A percentile compares a stretch with the other conserved stretches of the same genome.
Evolutionary conservation across 2,329 filamentous ascomycete genomes (phyloP).

Genomic region (Trichoderma pleuroti): DNA sequence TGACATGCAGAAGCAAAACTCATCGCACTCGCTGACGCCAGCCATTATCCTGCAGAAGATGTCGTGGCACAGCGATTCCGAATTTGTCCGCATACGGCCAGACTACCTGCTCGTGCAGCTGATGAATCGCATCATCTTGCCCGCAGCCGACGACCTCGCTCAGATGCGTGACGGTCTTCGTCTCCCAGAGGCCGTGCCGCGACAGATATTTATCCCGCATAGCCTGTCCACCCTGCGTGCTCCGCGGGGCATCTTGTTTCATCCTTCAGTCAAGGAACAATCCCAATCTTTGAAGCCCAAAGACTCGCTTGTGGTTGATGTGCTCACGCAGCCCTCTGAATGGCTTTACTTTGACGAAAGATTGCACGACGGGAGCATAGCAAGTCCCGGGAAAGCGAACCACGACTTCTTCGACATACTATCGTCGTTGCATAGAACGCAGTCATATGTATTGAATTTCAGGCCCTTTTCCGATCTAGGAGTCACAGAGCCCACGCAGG

Average conservation of each 20-base stretch:
- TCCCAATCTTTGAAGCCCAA: neutral
- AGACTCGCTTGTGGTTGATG: conserved; percentile 16
- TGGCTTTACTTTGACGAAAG: conserved; percentile 27
- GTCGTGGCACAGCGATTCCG: conserved; percentile 29
- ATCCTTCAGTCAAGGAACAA: conserved; percentile 16
- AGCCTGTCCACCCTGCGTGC: conserved; percentile 21
- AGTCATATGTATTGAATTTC: conserved; percentile 29
- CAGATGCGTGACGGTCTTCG: neutral
- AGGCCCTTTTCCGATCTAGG: conserved; percentile 24
- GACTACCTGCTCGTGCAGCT: conserved; percentile 26
- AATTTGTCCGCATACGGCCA: conserved; percentile 29
- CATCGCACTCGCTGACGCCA: conserved; percentile 18
- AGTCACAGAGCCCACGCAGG: conserved; percentile 21
- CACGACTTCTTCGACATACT: neutral
- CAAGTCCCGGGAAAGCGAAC: neutral
- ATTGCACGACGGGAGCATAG: neutral
- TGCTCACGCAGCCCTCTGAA: conserved; percentile 28
- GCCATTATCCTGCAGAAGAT: conserved; percentile 30
- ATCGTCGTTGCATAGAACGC: neutral
- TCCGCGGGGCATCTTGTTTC: conserved; percentile 28
- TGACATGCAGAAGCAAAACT: conserved; percentile 24
- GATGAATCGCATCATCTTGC: conserved; percentile 29
- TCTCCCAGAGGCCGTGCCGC: conserved; percentile 3
- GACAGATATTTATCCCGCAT: conserved; percentile 28
- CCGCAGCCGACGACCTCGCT: conserved; percentile 22